Evolutionary conservation across 2,329 filamentous ascomycete species (phyloP), one percentile per base, ranked within the genome.

Genomic region (Arachnomyces sp.): DNA sequence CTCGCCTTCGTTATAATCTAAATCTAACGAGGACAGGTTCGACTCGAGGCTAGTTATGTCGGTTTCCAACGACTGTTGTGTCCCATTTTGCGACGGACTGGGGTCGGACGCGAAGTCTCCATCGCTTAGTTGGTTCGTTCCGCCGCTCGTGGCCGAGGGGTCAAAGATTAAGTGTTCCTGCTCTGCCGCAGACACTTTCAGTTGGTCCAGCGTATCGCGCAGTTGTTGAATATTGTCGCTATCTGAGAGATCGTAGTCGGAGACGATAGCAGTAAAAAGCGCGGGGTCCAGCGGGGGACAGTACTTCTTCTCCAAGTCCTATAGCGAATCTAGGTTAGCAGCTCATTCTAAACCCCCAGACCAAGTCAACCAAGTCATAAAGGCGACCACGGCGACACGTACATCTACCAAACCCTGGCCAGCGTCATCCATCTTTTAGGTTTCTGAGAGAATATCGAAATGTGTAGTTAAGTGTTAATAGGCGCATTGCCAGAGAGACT

Each of bases 211-310:
- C 0, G 74, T 71, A n/a, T 65, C 56, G 20, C 74, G 73, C 2
- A 81, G 77, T 7, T 68, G 64, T 2, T 71, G 55, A 25, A 79
- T 66, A 31, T 79, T 67, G 1, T 64, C 58, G 0, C 71, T 51
- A 15, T 77, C 60, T 2, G 63, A 57, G 13, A 89, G 65, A 50
- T 88, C 75, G 60, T 79, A 85, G 54, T 96, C 90, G 38, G 69
- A 76, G 4, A 79, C 69, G 36, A 95, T 84, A 3, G 86, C 81
- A 39, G 82, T 73, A 43, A 95, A 76, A 9, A 90, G 72, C 0
- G 85, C 76, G 48, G 87, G 77, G 50, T 95, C 89, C 31, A 95
- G 63, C 13, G 81, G 74, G 16, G 82, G 76, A 56, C 80, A 81
- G 55, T 86, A 90, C 48, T 82, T 77, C 45, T 79, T 72, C 79